Evolutionary conservation across 352 stramenopile genomes (phyloP).

Genomic region (Phytophthora pisi): DNA sequence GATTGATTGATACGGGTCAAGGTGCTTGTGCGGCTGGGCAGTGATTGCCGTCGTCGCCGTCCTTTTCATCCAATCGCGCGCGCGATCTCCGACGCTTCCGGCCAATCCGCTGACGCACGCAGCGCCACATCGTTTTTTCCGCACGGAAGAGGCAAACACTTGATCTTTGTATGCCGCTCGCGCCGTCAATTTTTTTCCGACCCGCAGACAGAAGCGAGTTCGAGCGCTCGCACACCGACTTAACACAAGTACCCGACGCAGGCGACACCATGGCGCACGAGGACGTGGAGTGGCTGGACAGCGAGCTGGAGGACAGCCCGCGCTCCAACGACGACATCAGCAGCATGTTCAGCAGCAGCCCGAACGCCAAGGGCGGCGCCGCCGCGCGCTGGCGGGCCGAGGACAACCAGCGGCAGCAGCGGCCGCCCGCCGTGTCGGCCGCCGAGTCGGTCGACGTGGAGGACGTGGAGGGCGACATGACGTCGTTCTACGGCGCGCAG

Average conservation of each 20-base stretch:
- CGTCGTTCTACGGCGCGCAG: slow-evolving; percentile 45
- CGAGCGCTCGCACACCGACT: slow-evolving; percentile 3
- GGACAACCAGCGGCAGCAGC: slow-evolving; percentile 23
- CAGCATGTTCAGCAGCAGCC: slow-evolving; percentile 78
- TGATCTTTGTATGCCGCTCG: slow-evolving; percentile 26
- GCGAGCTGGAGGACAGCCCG: slow-evolving; percentile 76
- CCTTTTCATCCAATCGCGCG: slow-evolving; percentile 34
- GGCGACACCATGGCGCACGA: slow-evolving; percentile 18
- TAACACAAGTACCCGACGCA: slow-evolving; percentile 1
- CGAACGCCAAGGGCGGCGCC: slow-evolving; percentile 46
- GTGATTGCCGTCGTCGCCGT: background rate
- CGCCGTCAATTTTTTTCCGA: slow-evolving; percentile 5
- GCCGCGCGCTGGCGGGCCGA: slow-evolving; percentile 17
- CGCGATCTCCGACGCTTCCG: background rate
- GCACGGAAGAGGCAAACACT: slow-evolving; percentile 26
- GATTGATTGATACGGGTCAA: background rate
- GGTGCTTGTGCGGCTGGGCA: slow-evolving; percentile 3
- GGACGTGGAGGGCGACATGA: slow-evolving; percentile 43
- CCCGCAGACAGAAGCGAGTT: slow-evolving; percentile 12
- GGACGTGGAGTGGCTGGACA: slow-evolving; percentile 69
- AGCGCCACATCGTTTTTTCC: slow-evolving; percentile 16
- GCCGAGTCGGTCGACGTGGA: slow-evolving; percentile 49
- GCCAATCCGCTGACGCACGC: slow-evolving; percentile 18
- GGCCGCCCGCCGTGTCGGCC: slow-evolving; percentile 44
- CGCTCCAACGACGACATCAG: slow-evolving; percentile 65